These are phyloP conservation scores for Cyberlindnera americana DNA, from an alignment of 805 yeast genomes.

Conservation along the genomic window DNA sequence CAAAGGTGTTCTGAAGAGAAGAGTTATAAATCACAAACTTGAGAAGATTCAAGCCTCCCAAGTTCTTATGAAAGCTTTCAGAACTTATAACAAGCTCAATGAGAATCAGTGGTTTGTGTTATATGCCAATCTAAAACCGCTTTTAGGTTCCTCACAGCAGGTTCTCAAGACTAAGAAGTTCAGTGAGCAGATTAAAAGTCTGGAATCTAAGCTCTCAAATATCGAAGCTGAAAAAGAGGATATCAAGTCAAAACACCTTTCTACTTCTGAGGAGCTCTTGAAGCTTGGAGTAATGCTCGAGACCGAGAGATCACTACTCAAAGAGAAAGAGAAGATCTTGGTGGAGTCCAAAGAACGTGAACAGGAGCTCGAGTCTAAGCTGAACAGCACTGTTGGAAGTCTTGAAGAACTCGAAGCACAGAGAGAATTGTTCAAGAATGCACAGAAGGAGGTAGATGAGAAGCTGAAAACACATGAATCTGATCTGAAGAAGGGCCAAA, in stretches of 20 bases:
- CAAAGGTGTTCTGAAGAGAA: constrained; percentile 63
- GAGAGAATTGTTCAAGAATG: constrained; percentile 25
- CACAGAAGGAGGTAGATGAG: constrained; percentile 29
- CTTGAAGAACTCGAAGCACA: constrained; percentile 25
- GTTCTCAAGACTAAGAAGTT: constrained; percentile 54
- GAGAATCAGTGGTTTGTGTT: constrained; percentile 78
- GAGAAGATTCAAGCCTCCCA: constrained; percentile 66
- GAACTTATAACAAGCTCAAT: constrained; percentile 43
- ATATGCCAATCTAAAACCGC: constrained; percentile 68
- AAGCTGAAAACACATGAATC: constrained; percentile 23
- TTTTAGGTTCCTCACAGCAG: constrained; percentile 61
- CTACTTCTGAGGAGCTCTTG: constrained; percentile 28
- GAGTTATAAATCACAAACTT: constrained; percentile 43
- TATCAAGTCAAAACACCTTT: constrained; percentile 28
- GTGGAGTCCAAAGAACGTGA: constrained; percentile 41
- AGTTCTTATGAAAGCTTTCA: constrained; percentile 59
- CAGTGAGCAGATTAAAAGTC: constrained; percentile 49
- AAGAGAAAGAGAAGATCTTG: constrained; percentile 46
- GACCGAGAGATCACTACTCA: constrained; percentile 40
- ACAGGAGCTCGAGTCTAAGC: constrained; percentile 27
- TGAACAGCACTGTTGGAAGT: constrained; percentile 24
- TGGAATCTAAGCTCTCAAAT: constrained; percentile 45
- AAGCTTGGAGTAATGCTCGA: constrained; percentile 32
- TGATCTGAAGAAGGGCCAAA: constrained; percentile 27
- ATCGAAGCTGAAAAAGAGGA: constrained; percentile 30